phyloP scores from a whole-genome alignment of 2,329 filamentous ascomycete genomes.

The Tolypocladium sp. region DNA sequence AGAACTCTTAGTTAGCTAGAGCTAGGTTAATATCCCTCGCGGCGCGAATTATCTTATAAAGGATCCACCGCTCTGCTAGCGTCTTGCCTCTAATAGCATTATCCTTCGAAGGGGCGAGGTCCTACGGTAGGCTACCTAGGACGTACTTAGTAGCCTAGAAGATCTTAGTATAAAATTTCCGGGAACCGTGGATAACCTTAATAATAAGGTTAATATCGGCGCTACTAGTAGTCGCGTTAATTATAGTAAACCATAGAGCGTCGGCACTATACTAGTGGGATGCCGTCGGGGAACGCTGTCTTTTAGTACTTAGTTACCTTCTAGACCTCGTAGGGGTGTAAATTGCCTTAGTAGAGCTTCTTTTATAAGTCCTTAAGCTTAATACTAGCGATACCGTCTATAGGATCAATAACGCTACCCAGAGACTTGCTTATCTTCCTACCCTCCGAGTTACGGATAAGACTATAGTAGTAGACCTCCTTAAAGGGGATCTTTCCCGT shows the following conservation, averaged over 20 bases:
- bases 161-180: slow-evolving; percentile 93
- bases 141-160: no score
- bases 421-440: slow-evolving; percentile 97
- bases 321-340: slow-evolving; percentile 74
- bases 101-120: no score
- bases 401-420: slow-evolving; percentile 88
- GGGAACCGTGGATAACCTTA: slow-evolving; percentile 85
- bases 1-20: no score
- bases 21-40: no score
- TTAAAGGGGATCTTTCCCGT: slow-evolving; percentile 86
- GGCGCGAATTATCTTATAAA: no score
- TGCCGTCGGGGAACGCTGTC: slow-evolving; percentile 84
- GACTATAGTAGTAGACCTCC: slow-evolving; percentile 97
- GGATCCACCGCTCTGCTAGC: no score
- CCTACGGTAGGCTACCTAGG: no score
- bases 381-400: slow-evolving; percentile 88
- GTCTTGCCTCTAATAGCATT: no score
- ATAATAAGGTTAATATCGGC: slow-evolving; percentile 80
- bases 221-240: slow-evolving; percentile 37
- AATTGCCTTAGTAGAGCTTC: slow-evolving; percentile 77
- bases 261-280: slow-evolving; percentile 91
- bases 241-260: slow-evolving; percentile 80
- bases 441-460: slow-evolving; percentile 88
- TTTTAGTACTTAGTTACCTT: slow-evolving; percentile 89
- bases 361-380: slow-evolving; percentile 67